phyloP scores from a whole-genome alignment of 108 stramenopile genomes.

The Nannochloropsis granulata region DNA sequence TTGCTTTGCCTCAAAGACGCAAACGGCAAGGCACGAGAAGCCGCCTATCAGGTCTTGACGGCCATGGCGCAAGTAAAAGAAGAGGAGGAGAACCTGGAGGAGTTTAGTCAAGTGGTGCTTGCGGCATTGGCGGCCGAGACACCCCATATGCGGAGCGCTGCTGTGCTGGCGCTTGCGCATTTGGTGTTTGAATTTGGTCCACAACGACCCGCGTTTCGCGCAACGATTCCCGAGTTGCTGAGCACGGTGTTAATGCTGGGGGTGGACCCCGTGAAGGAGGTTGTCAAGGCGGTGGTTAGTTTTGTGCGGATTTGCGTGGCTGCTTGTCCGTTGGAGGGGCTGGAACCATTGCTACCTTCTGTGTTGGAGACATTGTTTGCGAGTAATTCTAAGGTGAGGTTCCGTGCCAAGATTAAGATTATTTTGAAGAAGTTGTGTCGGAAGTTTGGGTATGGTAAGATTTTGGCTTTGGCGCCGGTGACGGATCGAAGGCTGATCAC shows the following conservation, averaged over 20 bases:
- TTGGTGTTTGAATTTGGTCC: constrained; percentile 22
- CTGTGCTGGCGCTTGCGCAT: constrained; percentile 23
- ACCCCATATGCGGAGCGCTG: constrained; percentile 75
- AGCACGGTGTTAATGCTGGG: constrained; percentile 64
- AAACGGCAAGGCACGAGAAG: constrained; percentile 70
- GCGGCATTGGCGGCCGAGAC: constrained; percentile 66
- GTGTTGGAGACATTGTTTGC: background rate
- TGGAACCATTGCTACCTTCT: background rate
- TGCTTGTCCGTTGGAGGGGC: constrained; percentile 15
- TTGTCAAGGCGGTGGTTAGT: constrained; percentile 66
- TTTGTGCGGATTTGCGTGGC: constrained; percentile 71
- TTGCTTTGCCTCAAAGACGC: constrained; percentile 80
- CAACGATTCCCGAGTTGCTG: constrained; percentile 52
- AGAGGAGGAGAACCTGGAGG: background rate
- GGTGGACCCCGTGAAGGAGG: constrained; percentile 65
- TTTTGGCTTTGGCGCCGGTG: constrained; percentile 58
- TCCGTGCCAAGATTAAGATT: constrained; percentile 77
- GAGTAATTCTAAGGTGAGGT: constrained; percentile 57
- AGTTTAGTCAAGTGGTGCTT: constrained; percentile 45
- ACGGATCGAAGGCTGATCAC: constrained; percentile 59
- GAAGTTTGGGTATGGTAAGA: constrained; percentile 56
- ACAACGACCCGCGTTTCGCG: constrained; percentile 2
- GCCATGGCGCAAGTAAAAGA: constrained; percentile 39
- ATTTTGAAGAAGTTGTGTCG: constrained; percentile 76
- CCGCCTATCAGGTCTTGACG: constrained; percentile 58